Conservation (phyloP, 140 eudicot genomes). For the Oenanthe javanica region DNA sequence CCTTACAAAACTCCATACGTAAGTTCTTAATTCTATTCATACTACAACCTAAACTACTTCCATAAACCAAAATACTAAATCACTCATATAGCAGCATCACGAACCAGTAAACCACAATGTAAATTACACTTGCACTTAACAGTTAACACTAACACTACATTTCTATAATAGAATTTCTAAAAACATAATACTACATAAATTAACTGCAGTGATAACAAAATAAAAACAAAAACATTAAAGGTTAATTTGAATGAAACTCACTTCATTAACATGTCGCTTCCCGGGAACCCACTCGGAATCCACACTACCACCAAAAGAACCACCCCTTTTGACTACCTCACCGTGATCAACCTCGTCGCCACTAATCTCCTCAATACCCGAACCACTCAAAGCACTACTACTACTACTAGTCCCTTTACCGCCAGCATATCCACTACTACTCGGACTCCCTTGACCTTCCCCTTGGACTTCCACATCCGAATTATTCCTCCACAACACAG, state of each 20-base stretch:
- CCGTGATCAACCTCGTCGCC: constrained; percentile 25
- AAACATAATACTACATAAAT: not conserved
- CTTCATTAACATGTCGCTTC: constrained; percentile 67
- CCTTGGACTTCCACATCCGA: constrained; percentile 31
- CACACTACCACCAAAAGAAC: constrained; percentile 25
- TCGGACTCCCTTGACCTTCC: constrained; percentile 48
- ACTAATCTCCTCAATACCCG: constrained; percentile 38
- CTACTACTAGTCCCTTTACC: constrained; percentile 58
- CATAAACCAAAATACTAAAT: not conserved
- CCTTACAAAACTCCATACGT: not conserved
- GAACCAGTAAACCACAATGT: not conserved
- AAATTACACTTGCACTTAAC: not conserved
- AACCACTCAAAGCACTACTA: constrained; percentile 32
- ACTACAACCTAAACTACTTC: not conserved
- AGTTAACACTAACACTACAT: not conserved
- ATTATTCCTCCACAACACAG: constrained; percentile 29
- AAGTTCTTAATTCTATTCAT: not conserved
- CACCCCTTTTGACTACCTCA: constrained; percentile 25
- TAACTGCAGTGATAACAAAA: not conserved
- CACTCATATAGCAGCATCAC: not conserved
- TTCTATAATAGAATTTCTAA: not conserved
- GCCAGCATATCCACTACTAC: constrained; percentile 84
- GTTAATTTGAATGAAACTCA: constrained; percentile 5
- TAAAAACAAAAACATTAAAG: not conserved
- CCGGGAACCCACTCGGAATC: constrained; percentile 57